These are phyloP conservation scores for Plasmodium blacklocki DNA, from an alignment of 169 alveolate species.

Conservation along the genomic window DNA sequence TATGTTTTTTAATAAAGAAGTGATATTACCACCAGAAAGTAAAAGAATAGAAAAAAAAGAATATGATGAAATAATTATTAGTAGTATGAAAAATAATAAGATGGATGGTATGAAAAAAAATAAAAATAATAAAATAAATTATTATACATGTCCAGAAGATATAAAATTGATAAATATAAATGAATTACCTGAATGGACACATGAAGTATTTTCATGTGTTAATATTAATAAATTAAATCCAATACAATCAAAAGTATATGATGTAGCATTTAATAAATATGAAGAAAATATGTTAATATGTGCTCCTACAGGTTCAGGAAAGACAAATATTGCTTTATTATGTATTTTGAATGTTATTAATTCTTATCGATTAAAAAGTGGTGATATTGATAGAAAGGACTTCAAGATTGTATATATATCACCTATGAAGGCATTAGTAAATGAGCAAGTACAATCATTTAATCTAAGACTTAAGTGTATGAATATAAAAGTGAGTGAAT, in stretches of 20 bases:
- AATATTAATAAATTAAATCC: constrained; percentile 90
- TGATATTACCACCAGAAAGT: constrained; percentile 94
- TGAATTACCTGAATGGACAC: constrained; percentile 97
- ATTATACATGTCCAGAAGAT: constrained; percentile 64
- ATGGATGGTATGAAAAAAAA: neutral
- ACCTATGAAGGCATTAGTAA: constrained; percentile 99
- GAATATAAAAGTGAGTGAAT: constrained; percentile 95
- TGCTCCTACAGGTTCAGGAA: constrained; percentile 99
- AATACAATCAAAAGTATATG: constrained; percentile 95
- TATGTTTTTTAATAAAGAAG: constrained; percentile 87
- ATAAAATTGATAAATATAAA: constrained; percentile 81
- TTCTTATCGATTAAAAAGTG: constrained; percentile 75
- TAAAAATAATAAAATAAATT: constrained; percentile 21
- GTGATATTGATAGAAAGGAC: constrained; percentile 79
- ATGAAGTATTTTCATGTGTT: constrained; percentile 91
- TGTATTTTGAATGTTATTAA: constrained; percentile 95
- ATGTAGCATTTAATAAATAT: constrained; percentile 93
- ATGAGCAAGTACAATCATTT: constrained; percentile 93
- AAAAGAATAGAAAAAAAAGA: constrained; percentile 90
- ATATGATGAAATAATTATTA: constrained; percentile 88
- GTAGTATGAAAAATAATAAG: constrained; percentile 79
- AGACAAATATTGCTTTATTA: constrained; percentile 99
- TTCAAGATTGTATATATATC: constrained; percentile 98
- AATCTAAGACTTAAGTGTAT: constrained; percentile 84
- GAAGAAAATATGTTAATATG: constrained; percentile 98